A percentile compares a stretch with the other conserved stretches of the same genome.
These are phyloP conservation scores for Aurantiochytrium sp. DNA, from an alignment of 108 stramenopile species.

Conservation along the genomic window DNA sequence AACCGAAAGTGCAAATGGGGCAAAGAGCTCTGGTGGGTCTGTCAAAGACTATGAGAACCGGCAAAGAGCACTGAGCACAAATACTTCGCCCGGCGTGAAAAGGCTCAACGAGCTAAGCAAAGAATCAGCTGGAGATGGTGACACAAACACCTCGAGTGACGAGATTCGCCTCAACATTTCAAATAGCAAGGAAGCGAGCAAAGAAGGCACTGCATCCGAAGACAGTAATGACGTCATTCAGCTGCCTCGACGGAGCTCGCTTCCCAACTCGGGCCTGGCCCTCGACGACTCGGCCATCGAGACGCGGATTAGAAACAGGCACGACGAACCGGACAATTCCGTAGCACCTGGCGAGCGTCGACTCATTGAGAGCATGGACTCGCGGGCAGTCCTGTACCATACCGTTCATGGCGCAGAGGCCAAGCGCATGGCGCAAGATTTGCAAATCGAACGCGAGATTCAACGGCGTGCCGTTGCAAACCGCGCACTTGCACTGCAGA, in stretches of 20 bases:
- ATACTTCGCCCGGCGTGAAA: no score
- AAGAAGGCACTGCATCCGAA: background rate
- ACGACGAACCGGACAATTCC: background rate
- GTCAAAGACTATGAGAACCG: no score
- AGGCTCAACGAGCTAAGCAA: no score
- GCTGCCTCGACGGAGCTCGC: background rate
- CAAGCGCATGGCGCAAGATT: background rate
- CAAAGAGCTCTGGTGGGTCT: no score
- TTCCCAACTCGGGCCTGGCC: background rate
- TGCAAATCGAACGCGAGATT: background rate
- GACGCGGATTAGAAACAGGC: no score
- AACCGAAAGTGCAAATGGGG: background rate
- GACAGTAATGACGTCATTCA: background rate
- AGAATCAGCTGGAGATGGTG: no score
- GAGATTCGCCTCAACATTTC: background rate
- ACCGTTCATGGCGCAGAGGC: background rate
- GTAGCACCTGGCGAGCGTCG: background rate
- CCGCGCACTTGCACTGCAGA: background rate
- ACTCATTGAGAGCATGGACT: constrained; percentile 6
- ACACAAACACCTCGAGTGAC: background rate
- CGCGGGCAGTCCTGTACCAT: background rate
- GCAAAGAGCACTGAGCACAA: no score
- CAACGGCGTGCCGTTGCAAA: background rate
- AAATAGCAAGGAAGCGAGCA: background rate
- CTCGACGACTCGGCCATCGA: background rate